Evolutionary conservation across 805 yeast genomes (phyloP), one percentile per base, ranked within the genome.

Genomic region (Wickerhamomyces ciferrii): DNA sequence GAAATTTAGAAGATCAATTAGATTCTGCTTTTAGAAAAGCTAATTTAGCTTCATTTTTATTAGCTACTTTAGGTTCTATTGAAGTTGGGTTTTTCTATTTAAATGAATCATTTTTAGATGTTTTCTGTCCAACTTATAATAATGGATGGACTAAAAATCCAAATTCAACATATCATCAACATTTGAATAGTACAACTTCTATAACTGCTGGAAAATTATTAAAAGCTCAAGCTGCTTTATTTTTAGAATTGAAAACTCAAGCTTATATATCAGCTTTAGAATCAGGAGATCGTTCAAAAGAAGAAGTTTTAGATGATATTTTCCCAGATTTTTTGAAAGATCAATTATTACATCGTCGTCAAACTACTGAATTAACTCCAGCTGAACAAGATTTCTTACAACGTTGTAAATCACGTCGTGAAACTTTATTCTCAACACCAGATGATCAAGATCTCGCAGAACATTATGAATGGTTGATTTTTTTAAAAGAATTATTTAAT

Each of bases 201-300:
- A 34, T 31, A 7, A 46, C 49, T 20, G 50, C 60, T 23, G 72
- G 89, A 5, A 78, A 83, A 54, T 69, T 94, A 38, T 68, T 89
- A 48, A 90, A 90, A 61, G 79, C 86, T 10, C 97, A 88, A 55
- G 90, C 94, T 0, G 80, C 79, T 13, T 66, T 94, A 43, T 89
- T 75, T 54, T 70, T 94, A 36, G 97, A 94, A 54, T 74, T 94
- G 61, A 94, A 94, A 62, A 94, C 99, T 0, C 99, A 94, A 65
- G 96, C 97, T 0, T 94, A 81, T 60, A 90, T 94, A 19, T 84
- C 97, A 1, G 96, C 96, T 0, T 65, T 91, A 49, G 87, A 84
- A 58, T 73, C 83, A 1, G 72, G 71, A 14, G 72, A 80, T 45
- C 70, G 85, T 53, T 69, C 85, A 1, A 75, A 79, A 50, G 75